These are phyloP conservation scores for Wickerhamomyces hampshirensis DNA, from an alignment of 805 yeast species.

Conservation along the genomic window DNA sequence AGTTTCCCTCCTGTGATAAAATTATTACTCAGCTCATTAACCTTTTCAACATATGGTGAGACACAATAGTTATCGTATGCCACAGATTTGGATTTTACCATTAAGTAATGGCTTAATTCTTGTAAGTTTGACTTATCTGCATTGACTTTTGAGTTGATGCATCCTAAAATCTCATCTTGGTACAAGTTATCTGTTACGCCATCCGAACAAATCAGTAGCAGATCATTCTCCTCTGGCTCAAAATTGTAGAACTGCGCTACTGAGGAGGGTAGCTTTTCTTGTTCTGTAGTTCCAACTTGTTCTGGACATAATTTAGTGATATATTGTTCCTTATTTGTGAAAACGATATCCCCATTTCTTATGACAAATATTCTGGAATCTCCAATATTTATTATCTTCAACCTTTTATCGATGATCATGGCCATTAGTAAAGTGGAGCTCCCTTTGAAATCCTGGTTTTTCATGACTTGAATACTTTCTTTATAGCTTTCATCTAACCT, in stretches of 20 bases:
- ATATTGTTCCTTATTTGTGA: conserved; percentile 43
- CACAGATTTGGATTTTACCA: conserved; percentile 40
- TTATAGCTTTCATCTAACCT: conserved; percentile 42
- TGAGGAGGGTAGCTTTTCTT: conserved; percentile 38
- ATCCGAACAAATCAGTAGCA: conserved; percentile 45
- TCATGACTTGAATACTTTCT: conserved; percentile 48
- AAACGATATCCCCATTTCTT: conserved; percentile 39
- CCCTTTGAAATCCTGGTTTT: conserved; percentile 40
- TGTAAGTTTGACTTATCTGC: conserved; percentile 28
- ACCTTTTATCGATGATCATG: conserved; percentile 42
- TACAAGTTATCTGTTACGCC: conserved; percentile 51
- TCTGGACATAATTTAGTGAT: conserved; percentile 43
- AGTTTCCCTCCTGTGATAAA: conserved; percentile 47
- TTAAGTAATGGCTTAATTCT: conserved; percentile 34
- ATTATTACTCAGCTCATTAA: conserved; percentile 32
- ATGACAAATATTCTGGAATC: conserved; percentile 46
- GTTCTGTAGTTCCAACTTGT: conserved; percentile 50
- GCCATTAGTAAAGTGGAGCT: conserved; percentile 45
- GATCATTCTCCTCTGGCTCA: conserved; percentile 36
- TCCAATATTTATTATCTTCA: conserved; percentile 47
- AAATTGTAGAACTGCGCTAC: conserved; percentile 42
- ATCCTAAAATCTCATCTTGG: conserved; percentile 40
- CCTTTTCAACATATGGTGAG: conserved; percentile 49
- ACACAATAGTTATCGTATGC: conserved; percentile 50
- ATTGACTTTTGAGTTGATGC: conserved; percentile 31